phyloP scores from a whole-genome alignment of 768 basidiomycete genomes.

The Pulveroboletus sp. region DNA sequence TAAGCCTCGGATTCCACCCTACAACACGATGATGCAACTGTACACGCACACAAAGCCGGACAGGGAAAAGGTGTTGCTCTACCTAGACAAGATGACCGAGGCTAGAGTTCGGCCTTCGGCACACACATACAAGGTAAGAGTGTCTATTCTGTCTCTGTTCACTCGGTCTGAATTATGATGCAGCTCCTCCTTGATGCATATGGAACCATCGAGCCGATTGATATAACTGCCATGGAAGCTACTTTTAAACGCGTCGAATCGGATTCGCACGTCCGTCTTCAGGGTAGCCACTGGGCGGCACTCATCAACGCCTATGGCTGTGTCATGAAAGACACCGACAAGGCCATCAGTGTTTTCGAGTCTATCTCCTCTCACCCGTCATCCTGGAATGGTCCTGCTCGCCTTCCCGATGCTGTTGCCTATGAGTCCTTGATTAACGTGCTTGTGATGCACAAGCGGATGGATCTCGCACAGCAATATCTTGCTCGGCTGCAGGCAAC shows the following conservation, averaged over 20 bases:
- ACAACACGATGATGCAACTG: slow-evolving; percentile 98
- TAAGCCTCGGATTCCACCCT: slow-evolving; percentile 88
- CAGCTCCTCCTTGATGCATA: slow-evolving; percentile 87
- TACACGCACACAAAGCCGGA: slow-evolving; percentile 90
- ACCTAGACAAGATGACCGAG: slow-evolving; percentile 59
- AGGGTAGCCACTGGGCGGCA: slow-evolving; percentile 72
- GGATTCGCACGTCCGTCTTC: slow-evolving; percentile 23
- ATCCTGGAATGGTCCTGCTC: slow-evolving; percentile 26
- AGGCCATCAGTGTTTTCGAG: slow-evolving; percentile 74
- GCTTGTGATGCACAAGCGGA: slow-evolving; percentile 68
- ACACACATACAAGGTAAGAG: slow-evolving; percentile 87
- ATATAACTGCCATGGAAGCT: slow-evolving; percentile 63
- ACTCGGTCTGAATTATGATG: neutral
- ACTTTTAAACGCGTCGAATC: slow-evolving; percentile 62
- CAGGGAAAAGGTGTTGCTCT: slow-evolving; percentile 69
- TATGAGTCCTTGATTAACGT: slow-evolving; percentile 91
- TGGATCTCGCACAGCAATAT: slow-evolving; percentile 73
- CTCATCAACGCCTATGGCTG: slow-evolving; percentile 89
- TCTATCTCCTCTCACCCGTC: slow-evolving; percentile 56
- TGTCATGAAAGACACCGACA: slow-evolving; percentile 67
- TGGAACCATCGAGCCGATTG: slow-evolving; percentile 79
- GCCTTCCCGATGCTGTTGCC: slow-evolving; percentile 72
- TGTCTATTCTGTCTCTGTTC: neutral
- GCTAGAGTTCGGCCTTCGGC: slow-evolving; percentile 70
- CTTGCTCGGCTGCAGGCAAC: slow-evolving; percentile 52